These are phyloP conservation scores for Mucor plumbeus DNA, from an alignment of 371 early-diverging fungal species.

Conservation along the genomic window DNA sequence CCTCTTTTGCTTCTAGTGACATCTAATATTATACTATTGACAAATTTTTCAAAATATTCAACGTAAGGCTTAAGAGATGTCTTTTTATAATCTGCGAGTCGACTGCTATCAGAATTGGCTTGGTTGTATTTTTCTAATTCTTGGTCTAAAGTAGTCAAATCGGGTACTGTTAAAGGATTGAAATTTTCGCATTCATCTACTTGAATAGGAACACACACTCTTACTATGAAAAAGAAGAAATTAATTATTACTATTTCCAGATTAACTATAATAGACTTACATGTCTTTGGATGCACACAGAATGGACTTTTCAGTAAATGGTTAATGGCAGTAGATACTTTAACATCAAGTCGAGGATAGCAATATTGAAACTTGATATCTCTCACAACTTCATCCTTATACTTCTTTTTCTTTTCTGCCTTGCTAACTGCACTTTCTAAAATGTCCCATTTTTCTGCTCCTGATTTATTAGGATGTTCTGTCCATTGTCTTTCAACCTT, in stretches of 20 bases:
- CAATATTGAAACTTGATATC: conserved; percentile 88
- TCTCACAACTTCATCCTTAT: conserved; percentile 36
- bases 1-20: conserved; percentile 47
- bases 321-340: conserved; percentile 90
- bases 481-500: conserved; percentile 57
- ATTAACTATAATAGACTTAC: conserved; percentile 38
- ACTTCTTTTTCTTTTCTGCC: conserved; percentile 21
- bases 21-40: conserved; percentile 54
- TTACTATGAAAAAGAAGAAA: conserved; percentile 51
- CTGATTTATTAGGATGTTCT: conserved; percentile 43
- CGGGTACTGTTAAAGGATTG: conserved; percentile 84
- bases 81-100: conserved; percentile 58
- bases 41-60: conserved; percentile 72
- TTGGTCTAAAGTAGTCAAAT: conserved; percentile 62
- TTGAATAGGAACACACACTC: conserved; percentile 92
- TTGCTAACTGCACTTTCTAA: conserved; percentile 23
- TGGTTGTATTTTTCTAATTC: conserved; percentile 58
- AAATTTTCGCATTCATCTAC: conserved; percentile 77
- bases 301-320: conserved; percentile 99
- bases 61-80: conserved; percentile 67
- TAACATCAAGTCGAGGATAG: conserved; percentile 95
- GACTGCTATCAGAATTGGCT: conserved; percentile 4
- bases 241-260: neutral
- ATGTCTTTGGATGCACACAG: conserved; percentile 98
- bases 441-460: conserved; percentile 66